Evolutionary conservation across 2,329 filamentous ascomycete species (phyloP).

Genomic region (Verticillium klebahnii): DNA sequence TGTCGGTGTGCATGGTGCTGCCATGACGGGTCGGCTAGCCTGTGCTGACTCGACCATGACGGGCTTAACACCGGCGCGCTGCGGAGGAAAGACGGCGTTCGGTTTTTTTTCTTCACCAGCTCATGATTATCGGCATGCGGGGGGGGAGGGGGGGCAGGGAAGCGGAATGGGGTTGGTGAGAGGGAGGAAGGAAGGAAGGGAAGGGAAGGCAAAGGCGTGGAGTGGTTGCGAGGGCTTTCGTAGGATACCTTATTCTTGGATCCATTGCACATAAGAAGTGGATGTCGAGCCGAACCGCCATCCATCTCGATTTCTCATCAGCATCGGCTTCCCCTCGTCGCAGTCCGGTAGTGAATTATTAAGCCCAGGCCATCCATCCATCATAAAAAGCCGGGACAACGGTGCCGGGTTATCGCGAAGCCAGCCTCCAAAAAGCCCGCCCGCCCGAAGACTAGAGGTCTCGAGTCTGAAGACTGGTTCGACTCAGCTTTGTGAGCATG

Average conservation of each 20-base stretch:
- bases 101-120: not conserved
- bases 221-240: not conserved
- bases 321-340: slow-evolving; percentile 10
- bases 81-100: not conserved
- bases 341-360: slow-evolving; percentile 19
- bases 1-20: not conserved
- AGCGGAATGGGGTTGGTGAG: no score
- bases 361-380: slow-evolving; percentile 11
- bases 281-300: not conserved
- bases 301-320: slow-evolving; percentile 1
- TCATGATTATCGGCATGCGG: not conserved
- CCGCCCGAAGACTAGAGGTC: not conserved
- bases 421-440: not conserved
- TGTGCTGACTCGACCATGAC: not conserved
- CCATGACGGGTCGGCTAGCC: not conserved
- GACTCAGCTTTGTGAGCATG: not conserved
- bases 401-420: not conserved
- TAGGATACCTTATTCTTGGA: not conserved
- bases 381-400: not conserved
- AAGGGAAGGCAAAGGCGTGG: not conserved
- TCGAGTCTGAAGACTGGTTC: not conserved
- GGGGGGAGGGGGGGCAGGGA: not conserved
- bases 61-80: not conserved
- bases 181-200: no score
- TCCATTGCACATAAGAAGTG: not conserved